These are phyloP conservation scores for Saccharomyces pastorianus DNA, from an alignment of 1,139 yeast species.

Conservation along the genomic window DNA sequence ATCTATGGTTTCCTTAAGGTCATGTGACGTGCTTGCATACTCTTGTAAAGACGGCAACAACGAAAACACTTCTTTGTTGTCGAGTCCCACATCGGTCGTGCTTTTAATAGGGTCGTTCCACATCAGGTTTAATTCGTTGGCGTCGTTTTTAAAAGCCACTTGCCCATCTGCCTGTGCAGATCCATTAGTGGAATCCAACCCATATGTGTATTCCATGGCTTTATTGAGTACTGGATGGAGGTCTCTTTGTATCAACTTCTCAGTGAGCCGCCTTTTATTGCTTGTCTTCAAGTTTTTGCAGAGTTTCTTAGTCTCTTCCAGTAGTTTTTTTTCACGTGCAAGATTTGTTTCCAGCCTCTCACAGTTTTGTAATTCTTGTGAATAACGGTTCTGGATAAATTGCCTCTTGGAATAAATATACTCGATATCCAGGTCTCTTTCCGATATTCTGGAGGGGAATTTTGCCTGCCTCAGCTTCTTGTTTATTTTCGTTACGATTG, in stretches of 20 bases:
- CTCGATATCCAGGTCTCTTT: conserved; percentile 25
- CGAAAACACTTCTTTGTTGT: conserved; percentile 1
- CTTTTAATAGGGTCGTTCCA: background rate
- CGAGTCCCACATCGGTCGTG: background rate
- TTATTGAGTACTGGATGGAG: conserved; percentile 26
- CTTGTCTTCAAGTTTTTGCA: conserved; percentile 9
- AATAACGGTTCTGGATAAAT: conserved; percentile 23
- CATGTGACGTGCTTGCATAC: conserved; percentile 5
- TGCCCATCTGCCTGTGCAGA: conserved; percentile 2
- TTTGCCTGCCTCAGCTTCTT: conserved; percentile 17
- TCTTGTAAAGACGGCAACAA: conserved; percentile 11
- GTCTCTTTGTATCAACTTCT: conserved; percentile 16
- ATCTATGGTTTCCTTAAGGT: conserved; percentile 6
- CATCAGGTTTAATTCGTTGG: conserved; percentile 13
- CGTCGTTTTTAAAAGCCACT: conserved; percentile 12
- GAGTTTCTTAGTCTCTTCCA: conserved; percentile 14
- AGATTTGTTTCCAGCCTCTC: conserved; percentile 23
- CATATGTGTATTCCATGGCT: conserved; percentile 25
- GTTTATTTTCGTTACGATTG: conserved; percentile 20
- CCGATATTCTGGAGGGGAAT: conserved; percentile 24
- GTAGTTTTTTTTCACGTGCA: conserved; percentile 13
- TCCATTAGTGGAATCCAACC: conserved; percentile 7
- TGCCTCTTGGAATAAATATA: conserved; percentile 27
- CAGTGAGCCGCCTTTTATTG: conserved; percentile 14
- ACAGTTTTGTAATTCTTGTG: conserved; percentile 19